phyloP scores from a whole-genome alignment of 2,329 filamentous ascomycete genomes.

The Leptographium galeiforme region DNA sequence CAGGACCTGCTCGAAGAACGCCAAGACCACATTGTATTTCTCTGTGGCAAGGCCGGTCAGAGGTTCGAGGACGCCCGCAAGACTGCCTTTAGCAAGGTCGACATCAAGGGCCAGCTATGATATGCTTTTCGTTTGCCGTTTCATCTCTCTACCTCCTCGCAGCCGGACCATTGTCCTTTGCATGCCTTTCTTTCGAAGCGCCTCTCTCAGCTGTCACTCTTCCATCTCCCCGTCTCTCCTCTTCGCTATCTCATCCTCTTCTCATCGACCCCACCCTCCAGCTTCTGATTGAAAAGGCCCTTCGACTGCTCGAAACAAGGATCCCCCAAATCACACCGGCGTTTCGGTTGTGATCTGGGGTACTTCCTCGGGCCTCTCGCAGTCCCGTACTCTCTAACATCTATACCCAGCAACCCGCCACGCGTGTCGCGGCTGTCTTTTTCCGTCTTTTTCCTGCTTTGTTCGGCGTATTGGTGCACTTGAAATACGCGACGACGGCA shows the following conservation, averaged over 20 bases:
- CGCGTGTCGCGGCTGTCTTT: background rate
- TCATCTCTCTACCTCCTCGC: background rate
- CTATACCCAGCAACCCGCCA: background rate
- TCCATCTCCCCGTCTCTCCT: background rate
- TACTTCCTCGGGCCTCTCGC: background rate
- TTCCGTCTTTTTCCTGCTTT: background rate
- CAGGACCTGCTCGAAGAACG: constrained; percentile 66
- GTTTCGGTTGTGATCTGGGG: background rate
- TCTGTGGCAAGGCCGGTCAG: constrained; percentile 57
- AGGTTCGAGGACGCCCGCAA: constrained; percentile 63
- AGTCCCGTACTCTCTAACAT: background rate
- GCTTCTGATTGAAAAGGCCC: background rate
- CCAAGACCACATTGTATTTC: constrained; percentile 57
- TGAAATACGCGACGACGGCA: background rate
- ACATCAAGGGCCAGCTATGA: constrained; percentile 96
- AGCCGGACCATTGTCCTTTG: background rate
- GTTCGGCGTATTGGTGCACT: background rate
- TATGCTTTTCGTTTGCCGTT: background rate
- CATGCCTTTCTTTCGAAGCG: background rate
- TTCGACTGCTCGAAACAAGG: background rate
- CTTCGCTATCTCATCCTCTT: too few relatives aligned
- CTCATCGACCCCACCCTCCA: too few relatives aligned
- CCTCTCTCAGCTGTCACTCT: background rate
- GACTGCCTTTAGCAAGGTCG: constrained; percentile 71
- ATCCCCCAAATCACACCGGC: background rate